phyloP scores from a whole-genome alignment of 2,329 filamentous ascomycete genomes.

The Scedosporium apiospermum region DNA sequence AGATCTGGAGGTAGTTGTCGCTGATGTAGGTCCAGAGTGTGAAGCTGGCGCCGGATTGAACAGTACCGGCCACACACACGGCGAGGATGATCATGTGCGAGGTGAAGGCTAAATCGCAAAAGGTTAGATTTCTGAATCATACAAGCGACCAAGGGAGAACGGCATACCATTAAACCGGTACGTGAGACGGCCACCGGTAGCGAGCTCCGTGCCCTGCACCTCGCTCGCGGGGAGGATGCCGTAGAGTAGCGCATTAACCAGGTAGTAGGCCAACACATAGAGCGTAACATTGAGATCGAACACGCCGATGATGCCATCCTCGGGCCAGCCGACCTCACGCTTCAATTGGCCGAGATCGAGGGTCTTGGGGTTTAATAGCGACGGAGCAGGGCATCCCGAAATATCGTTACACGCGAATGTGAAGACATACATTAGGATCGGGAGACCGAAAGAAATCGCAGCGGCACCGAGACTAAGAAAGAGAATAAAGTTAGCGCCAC shows the following conservation, averaged over 20 bases:
- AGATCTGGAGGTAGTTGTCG: conserved; percentile 79
- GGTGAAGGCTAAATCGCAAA: conserved; percentile 50
- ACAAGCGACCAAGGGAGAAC: neutral
- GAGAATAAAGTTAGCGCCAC: conserved; percentile 4
- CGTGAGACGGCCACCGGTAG: conserved; percentile 62
- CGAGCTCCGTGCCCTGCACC: conserved; percentile 59
- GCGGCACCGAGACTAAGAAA: conserved; percentile 61
- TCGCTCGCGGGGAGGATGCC: conserved; percentile 66
- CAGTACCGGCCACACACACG: conserved; percentile 64
- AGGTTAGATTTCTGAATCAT: neutral
- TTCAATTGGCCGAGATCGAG: conserved; percentile 66
- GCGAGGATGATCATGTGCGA: conserved; percentile 66
- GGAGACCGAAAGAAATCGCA: conserved; percentile 70
- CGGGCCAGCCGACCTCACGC: conserved; percentile 71
- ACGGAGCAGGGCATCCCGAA: conserved; percentile 81
- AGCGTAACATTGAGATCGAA: conserved; percentile 58
- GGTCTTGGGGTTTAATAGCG: conserved; percentile 62
- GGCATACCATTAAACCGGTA: conserved; percentile 69
- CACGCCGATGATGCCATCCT: conserved; percentile 59
- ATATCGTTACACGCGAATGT: conserved; percentile 87
- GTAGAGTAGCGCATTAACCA: conserved; percentile 65
- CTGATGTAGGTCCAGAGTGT: conserved; percentile 86
- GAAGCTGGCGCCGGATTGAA: conserved; percentile 70
- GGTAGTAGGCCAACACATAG: conserved; percentile 70
- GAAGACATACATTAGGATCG: conserved; percentile 67